Conservation (phyloP, 2,329 filamentous ascomycete genomes). For the Lecanicillium sp. region DNA sequence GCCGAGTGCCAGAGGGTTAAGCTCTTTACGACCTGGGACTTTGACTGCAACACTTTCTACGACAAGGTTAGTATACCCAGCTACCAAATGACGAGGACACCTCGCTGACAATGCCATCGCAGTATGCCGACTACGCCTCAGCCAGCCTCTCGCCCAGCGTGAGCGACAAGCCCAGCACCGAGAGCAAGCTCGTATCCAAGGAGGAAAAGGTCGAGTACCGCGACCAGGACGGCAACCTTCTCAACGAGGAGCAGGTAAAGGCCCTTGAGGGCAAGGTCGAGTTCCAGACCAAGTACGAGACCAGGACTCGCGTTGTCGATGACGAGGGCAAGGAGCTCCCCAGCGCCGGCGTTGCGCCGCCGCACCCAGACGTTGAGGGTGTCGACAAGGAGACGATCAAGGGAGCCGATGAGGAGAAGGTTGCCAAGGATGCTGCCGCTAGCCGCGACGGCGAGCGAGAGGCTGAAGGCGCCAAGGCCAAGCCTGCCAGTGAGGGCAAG, state of each 20-base stretch:
- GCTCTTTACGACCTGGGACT: slow-evolving; percentile 86
- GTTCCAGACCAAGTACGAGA: slow-evolving; percentile 94
- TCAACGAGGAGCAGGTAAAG: slow-evolving; percentile 76
- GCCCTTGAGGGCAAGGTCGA: slow-evolving; percentile 85
- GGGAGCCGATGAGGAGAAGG: slow-evolving; percentile 26
- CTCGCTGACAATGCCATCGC: slow-evolving; percentile 12
- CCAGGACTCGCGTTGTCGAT: slow-evolving; percentile 79
- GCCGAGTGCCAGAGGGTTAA: slow-evolving; percentile 80
- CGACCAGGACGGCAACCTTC: slow-evolving; percentile 85
- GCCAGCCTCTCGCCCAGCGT: slow-evolving; percentile 29
- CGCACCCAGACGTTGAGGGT: slow-evolving; percentile 55
- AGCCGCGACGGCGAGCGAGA: slow-evolving; percentile 54
- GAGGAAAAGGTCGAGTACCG: slow-evolving; percentile 91
- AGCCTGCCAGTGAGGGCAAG: slow-evolving; percentile 56
- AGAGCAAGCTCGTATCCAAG: slow-evolving; percentile 41
- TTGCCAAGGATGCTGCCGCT: slow-evolving; percentile 33
- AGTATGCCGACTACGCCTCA: slow-evolving; percentile 17
- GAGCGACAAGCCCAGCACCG: slow-evolving; percentile 34
- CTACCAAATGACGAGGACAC: neutral
- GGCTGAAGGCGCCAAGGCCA: slow-evolving; percentile 45
- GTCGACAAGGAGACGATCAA: slow-evolving; percentile 50
- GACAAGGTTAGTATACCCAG: too few relatives aligned
- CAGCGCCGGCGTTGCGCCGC: slow-evolving; percentile 42
- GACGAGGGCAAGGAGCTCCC: slow-evolving; percentile 69
- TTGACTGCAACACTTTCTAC: slow-evolving; percentile 93